Base-by-base conservation (phyloP, 495 filamentous ascomycete species). In the Terfezia claveryi region DNA sequence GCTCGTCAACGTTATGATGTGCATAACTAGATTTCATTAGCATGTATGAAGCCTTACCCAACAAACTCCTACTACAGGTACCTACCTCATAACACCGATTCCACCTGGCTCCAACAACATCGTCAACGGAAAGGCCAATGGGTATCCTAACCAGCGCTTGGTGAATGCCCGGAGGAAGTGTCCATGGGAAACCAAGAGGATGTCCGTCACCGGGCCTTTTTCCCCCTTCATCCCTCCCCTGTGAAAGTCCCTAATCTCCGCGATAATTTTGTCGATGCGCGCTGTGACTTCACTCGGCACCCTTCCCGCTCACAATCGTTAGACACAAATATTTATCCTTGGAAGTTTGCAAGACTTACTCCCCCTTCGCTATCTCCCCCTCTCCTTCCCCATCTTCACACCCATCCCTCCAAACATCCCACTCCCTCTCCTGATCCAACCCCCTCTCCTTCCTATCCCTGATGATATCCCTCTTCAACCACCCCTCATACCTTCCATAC, bases 401-500 rank as follows among this genome's bases (percentile, higher is more conserved):
- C 3, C 85, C 85, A 62, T 91, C 83, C 6, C 70, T 72, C 86
- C 86, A 93, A 58, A 92, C 91, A 71, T 89, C 80, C 78, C 83
- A 93, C 36, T 64, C 55, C 3, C 68, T 62, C 53, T 77, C 70
- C 11, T 38, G 51, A 59, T 81, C 77, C 36, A 85, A 66, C 3
- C 78, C 74, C 58, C 81, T 65, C 59, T 74, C 67, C 64, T 71
- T 75, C 37, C 86, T 72, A 54, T 73, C 56, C 53, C 75, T 70
- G 23, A 73, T 64, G 62, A 96, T 95, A 62, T 84, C 68, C 14
- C 74, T 66, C 54, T 75, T 81, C 8, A 83, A 92, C 66, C 93
- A 77, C 2, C 91, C 91, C 66, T 98, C 91, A 65, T 96, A 98
- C 58, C 83, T 78, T 10, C 91, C 91, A 61, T 98, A 98, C 68